These are phyloP conservation scores for Dothistroma septosporum DNA, from an alignment of 2,329 filamentous ascomycete genomes.

Conservation along the genomic window DNA sequence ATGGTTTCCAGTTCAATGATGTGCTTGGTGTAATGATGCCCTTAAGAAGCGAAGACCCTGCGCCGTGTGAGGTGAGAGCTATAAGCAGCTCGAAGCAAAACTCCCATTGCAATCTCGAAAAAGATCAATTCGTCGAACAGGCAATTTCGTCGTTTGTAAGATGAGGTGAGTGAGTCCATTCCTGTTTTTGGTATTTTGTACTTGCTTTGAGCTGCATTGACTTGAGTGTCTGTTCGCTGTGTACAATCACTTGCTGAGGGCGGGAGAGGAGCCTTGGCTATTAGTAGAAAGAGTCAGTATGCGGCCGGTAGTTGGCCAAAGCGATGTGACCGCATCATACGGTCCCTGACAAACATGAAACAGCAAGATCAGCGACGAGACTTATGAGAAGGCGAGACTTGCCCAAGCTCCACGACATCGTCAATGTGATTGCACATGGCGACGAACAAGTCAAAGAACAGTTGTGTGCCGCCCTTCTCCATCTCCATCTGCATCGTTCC, in stretches of 20 bases:
- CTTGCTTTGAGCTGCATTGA: conserved; percentile 12
- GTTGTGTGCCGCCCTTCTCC: conserved; percentile 78
- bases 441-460: conserved; percentile 98
- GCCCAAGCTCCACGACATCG: conserved; percentile 85
- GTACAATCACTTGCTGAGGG: conserved; percentile 11
- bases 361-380: conserved; percentile 4
- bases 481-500: conserved; percentile 99
- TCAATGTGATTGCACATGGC: conserved; percentile 98
- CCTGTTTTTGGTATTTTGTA: neutral
- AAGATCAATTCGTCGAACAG: conserved; percentile 6
- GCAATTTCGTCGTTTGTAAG: conserved; percentile 4
- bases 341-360: conserved; percentile 3
- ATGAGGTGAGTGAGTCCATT: conserved; percentile 7
- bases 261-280: conserved; percentile 7
- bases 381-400: conserved; percentile 43
- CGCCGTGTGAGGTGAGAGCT: conserved; percentile 14
- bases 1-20: conserved; percentile 5
- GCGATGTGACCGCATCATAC: neutral
- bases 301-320: neutral
- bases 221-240: neutral
- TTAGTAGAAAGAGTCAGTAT: conserved; percentile 6
- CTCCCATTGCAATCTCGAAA: conserved; percentile 4
- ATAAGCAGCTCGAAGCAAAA: conserved; percentile 8
- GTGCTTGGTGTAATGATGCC: conserved; percentile 7
- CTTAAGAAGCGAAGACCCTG: conserved; percentile 10